Evolutionary conservation across 352 stramenopile genomes (phyloP), one percentile per base, ranked within the genome.

Genomic region (Discostella stelligera): DNA sequence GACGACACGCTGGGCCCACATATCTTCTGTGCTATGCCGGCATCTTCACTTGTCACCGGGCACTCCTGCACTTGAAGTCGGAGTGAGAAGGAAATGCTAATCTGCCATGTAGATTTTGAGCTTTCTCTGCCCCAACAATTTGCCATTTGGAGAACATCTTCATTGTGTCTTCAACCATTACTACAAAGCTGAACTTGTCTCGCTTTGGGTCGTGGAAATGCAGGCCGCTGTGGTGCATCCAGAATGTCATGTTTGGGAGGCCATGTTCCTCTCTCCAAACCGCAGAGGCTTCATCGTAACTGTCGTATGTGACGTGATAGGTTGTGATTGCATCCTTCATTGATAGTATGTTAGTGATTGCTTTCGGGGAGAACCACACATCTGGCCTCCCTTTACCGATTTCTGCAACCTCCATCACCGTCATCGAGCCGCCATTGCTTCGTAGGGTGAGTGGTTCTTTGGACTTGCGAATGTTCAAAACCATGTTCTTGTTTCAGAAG

Each of bases 261-360:
- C 44, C 44, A 20, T 7, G 44, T 52, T 52, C 44, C 44, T 52
- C 44, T 52, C 44, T 20, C 44, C 44, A 52, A 20, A 52, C 44
- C 13, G 8, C n/a, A 13, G 14, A 55, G 16, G 25, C 25, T 30
- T 30, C 20, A 23, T 52, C n/a, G 44, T 52, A 52, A 1, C 49
- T 23, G 16, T 55, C 49, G n/a, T 55, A 55, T 30, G n/a, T 55
- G 11, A 55, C 49, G 14, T 21, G 7, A 20, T 55, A 55, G 7
- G 13, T 23, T 16, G 10, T 8, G n/a, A 30, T 55, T 18, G 25
- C 49, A 30, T 55, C n/a, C n/a, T 18, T 30, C n/a, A 55, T 18
- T 30, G 49, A 55, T 13, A 55, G 49, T 6, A 55, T 55, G 25
- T 55, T 55, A 20, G 49, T 55, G 6, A 55, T 55, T 2, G 49